Evolutionary conservation across 169 alveolate species (phyloP).

Genomic region (Theileria orientalis): DNA sequence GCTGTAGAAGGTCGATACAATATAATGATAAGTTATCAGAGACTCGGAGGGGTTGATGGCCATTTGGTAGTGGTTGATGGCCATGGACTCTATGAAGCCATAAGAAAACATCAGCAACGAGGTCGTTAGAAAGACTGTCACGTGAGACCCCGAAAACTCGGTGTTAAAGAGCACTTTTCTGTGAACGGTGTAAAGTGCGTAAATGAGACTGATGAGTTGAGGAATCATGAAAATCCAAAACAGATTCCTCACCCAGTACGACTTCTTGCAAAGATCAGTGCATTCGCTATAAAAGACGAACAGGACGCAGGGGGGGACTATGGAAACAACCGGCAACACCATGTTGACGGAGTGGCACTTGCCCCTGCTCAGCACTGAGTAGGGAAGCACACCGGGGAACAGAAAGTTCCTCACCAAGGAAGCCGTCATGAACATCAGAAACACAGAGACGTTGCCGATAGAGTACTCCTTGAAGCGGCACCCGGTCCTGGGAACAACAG

Average conservation of each 20-base stretch:
- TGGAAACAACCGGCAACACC: neutral
- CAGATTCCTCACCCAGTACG: slow-evolving; percentile 3
- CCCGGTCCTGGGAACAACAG: too few relatives aligned
- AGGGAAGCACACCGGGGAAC: slow-evolving; percentile 43
- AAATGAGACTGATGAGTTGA: neutral
- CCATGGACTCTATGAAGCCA: too few relatives aligned
- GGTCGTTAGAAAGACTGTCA: too few relatives aligned
- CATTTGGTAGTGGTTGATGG: too few relatives aligned
- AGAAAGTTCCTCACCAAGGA: slow-evolving; percentile 17
- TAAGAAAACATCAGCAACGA: too few relatives aligned
- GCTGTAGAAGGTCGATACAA: too few relatives aligned
- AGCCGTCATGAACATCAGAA: slow-evolving; percentile 24
- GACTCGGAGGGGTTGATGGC: too few relatives aligned
- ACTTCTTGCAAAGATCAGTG: neutral
- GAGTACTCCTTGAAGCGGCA: neutral
- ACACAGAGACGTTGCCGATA: slow-evolving; percentile 2
- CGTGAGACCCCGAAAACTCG: too few relatives aligned
- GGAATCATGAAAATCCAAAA: slow-evolving; percentile 2
- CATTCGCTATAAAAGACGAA: neutral
- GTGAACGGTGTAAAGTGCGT: too few relatives aligned
- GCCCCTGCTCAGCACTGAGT: slow-evolving; percentile 27
- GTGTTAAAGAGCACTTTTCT: too few relatives aligned
- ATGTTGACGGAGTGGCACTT: slow-evolving; percentile 26
- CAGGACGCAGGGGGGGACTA: slow-evolving; percentile 3
- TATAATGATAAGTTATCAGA: too few relatives aligned